Evolutionary conservation across 306 rosid genomes (phyloP).

Genomic region (Gynostemma pentaphyllum): DNA sequence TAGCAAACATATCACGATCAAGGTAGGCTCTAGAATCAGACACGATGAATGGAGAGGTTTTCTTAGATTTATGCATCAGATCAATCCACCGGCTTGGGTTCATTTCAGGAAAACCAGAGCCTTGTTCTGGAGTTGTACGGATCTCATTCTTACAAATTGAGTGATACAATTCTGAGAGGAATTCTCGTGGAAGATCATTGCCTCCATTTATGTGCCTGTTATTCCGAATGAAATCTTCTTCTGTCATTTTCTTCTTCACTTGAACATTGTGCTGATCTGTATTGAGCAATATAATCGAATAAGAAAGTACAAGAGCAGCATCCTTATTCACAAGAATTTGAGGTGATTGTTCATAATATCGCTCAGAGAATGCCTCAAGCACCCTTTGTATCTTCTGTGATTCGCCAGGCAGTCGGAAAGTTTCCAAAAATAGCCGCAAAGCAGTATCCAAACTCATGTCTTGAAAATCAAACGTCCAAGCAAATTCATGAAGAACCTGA

Average conservation of each 20-base stretch:
- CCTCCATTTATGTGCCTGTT: constrained; percentile 92
- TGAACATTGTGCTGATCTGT: constrained; percentile 97
- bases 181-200: constrained; percentile 84
- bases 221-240: constrained; percentile 87
- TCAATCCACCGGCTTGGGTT: constrained; percentile 95
- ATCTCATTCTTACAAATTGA: constrained; percentile 95
- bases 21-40: constrained; percentile 82
- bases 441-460: constrained; percentile 98
- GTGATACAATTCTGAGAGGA: constrained; percentile 70
- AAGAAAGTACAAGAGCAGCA: constrained; percentile 87
- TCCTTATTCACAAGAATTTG: constrained; percentile 86
- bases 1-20: constrained; percentile 93
- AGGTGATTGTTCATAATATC: constrained; percentile 92
- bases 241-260: constrained; percentile 97
- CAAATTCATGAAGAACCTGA: constrained; percentile 99
- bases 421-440: constrained; percentile 82
- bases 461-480: constrained; percentile 93
- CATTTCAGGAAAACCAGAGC: constrained; percentile 91
- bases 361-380: constrained; percentile 97
- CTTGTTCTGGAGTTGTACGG: constrained; percentile 89
- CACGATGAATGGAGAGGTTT: constrained; percentile 75
- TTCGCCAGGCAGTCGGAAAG: constrained; percentile 95
- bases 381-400: constrained; percentile 98
- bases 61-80: constrained; percentile 79
- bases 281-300: constrained; percentile 85